A percentile compares a stretch with the other conserved stretches of the same genome.
Conservation (phyloP, 176 grass and related monocot genomes). For the Oropetium thomaeum region DNA sequence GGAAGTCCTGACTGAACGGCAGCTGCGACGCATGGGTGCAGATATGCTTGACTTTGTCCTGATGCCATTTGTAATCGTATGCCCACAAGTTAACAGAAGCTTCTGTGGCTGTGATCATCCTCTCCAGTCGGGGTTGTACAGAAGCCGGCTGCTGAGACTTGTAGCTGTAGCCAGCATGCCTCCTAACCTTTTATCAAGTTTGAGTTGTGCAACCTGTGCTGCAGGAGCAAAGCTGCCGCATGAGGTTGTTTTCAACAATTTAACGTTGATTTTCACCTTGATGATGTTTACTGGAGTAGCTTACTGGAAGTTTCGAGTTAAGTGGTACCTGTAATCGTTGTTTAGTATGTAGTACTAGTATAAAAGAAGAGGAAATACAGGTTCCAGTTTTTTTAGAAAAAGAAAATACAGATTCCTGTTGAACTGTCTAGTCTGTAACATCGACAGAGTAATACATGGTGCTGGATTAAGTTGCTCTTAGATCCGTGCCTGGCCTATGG, state of each 20-base stretch:
- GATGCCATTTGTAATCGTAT: background rate
- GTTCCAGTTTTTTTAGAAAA: too few species aligned
- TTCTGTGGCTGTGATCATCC: background rate
- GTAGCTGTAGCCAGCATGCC: too few species aligned
- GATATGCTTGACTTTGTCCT: background rate
- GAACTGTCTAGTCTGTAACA: background rate
- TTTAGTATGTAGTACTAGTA: background rate
- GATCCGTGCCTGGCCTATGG: background rate
- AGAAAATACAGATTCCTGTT: too few species aligned
- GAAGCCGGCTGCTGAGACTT: background rate
- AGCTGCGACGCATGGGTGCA: background rate
- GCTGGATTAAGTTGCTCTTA: background rate
- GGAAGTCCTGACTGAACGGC: conserved; percentile 16
- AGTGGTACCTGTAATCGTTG: too few species aligned
- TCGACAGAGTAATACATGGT: background rate
- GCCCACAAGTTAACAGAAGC: background rate
- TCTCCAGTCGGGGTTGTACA: background rate
- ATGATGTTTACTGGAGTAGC: background rate
- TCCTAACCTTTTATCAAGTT: too few species aligned
- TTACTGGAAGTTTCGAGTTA: background rate
- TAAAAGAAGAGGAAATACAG: background rate
- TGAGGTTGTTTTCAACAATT: background rate
- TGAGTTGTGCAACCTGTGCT: background rate
- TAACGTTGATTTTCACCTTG: background rate
- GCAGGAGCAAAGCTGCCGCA: background rate